phyloP scores from a whole-genome alignment of 306 rosid species.

The Lotus japonicus region DNA sequence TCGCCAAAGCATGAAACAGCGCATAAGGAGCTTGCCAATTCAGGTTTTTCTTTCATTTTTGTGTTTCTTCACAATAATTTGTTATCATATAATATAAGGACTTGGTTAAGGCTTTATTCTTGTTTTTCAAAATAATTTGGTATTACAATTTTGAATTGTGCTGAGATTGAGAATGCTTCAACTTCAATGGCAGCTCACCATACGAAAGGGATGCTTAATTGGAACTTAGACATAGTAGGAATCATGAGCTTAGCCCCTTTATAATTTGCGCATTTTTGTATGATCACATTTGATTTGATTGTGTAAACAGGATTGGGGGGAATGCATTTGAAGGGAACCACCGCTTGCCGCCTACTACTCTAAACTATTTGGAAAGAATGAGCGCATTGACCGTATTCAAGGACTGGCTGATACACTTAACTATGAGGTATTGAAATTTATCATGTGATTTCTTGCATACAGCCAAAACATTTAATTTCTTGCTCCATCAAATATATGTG shows the following conservation, averaged over 20 bases:
- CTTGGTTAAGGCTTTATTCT: no score
- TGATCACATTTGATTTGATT: conserved; percentile 18
- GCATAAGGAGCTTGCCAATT: conserved; percentile 55
- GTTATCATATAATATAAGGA: no score
- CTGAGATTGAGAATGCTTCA: conserved; percentile 17
- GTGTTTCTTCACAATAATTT: no score
- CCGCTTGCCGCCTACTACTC: conserved; percentile 73
- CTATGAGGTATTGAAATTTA: conserved; percentile 55
- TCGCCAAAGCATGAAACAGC: conserved; percentile 55
- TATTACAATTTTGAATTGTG: background rate
- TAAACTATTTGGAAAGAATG: conserved; percentile 70
- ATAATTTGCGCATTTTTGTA: no score
- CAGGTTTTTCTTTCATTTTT: conserved; percentile 26
- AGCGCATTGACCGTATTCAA: conserved; percentile 73
- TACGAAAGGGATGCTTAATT: no score
- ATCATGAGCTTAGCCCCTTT: no score
- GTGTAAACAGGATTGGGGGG: conserved; percentile 65
- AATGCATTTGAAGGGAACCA: conserved; percentile 80
- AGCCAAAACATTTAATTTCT: background rate
- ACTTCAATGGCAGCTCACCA: conserved; percentile 64
- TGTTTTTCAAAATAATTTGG: background rate
- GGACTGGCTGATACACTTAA: conserved; percentile 84
- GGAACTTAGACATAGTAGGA: no score
- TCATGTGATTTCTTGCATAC: conserved; percentile 9
- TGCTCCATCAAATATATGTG: background rate